Evolutionary conservation across 345 rosid species (phyloP), one percentile per base, ranked within the genome.

Genomic region (Populus deltoides): DNA sequence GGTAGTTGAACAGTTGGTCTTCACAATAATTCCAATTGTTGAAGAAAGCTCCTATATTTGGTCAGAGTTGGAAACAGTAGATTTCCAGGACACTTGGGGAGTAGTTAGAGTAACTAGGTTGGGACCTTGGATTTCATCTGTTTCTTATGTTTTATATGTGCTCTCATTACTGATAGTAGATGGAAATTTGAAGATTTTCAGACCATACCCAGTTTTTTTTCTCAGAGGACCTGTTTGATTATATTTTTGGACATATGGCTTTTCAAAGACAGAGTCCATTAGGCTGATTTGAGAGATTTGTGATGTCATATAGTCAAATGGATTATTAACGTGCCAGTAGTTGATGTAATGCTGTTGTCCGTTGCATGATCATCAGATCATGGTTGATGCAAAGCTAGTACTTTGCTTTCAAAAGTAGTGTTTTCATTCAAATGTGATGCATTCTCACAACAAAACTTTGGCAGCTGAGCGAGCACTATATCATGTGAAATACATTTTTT

Each of bases 41-140:
- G 31, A 55, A 74, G 25, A 38, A 35, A 16, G 13, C 53, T 41
- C 36, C 47, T 36, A 4, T 13, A 11, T n/a, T 39, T 27, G 41
- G 63, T 43, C 33, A 31, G 71, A 75, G 51, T 9, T 74, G 77
- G 57, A 27, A 41, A 41, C 41, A 39, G 38, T 76, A 33, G 33
- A 47, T 35, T 68, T 24, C 3, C 10, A 8, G 55, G 72, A 49
- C 17, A 20, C 3, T 33, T 36, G 38, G 36, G 8, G 15, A 17
- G 72, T 66, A 17, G 72, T 66, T 49, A 49, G n/a, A 43, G 22
- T 49, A 66, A 49, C 49, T 36, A 31, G 22, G 27, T 16, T 65
- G 41, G 66, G 66, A 12, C 65, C 24, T 66, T 33, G 73, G 66
- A 76, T 67, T 73, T 76, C 59, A 45, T 18, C 13, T 43, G 78